phyloP scores from a whole-genome alignment of 345 rosid species.

The Citrus mangshanensis region DNA sequence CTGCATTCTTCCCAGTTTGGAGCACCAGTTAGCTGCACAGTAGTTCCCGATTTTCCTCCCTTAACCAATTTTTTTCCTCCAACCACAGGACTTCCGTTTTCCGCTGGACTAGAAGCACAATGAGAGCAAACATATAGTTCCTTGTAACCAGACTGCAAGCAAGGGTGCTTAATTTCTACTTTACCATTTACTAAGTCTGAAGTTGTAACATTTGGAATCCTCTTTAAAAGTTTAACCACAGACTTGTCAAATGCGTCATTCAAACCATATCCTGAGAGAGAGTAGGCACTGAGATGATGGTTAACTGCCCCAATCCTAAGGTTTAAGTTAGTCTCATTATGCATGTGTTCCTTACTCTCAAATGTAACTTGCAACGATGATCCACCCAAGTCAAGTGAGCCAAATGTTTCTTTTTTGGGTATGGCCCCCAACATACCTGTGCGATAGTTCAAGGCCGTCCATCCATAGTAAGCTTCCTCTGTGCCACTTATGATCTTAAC shows the following conservation, averaged over 20 bases:
- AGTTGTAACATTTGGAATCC: slow-evolving; percentile 37
- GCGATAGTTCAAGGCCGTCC: slow-evolving; percentile 92
- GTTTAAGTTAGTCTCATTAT: slow-evolving; percentile 55
- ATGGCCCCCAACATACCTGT: slow-evolving; percentile 57
- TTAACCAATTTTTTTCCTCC: slow-evolving; percentile 35
- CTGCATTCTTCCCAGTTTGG: slow-evolving; percentile 86
- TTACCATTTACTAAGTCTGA: slow-evolving; percentile 50
- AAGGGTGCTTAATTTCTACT: slow-evolving; percentile 81
- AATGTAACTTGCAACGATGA: slow-evolving; percentile 98
- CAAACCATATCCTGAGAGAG: slow-evolving; percentile 95
- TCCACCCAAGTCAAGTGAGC: slow-evolving; percentile 97
- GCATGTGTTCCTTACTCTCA: slow-evolving; percentile 62
- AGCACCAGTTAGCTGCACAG: slow-evolving; percentile 72
- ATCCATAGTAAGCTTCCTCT: slow-evolving; percentile 95
- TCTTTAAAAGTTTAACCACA: slow-evolving; percentile 57
- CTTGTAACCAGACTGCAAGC: slow-evolving; percentile 81
- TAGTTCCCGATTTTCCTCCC: slow-evolving; percentile 59
- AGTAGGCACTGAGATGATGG: slow-evolving; percentile 91
- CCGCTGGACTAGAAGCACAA: slow-evolving; percentile 49
- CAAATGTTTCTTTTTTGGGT: slow-evolving; percentile 80
- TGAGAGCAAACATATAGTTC: slow-evolving; percentile 69
- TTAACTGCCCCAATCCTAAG: slow-evolving; percentile 75
- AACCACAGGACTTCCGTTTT: slow-evolving; percentile 41
- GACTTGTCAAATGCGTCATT: slow-evolving; percentile 97
- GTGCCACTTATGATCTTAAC: slow-evolving; percentile 81